phyloP scores from a whole-genome alignment of 805 yeast species.

The Yarrowia sp. region DNA sequence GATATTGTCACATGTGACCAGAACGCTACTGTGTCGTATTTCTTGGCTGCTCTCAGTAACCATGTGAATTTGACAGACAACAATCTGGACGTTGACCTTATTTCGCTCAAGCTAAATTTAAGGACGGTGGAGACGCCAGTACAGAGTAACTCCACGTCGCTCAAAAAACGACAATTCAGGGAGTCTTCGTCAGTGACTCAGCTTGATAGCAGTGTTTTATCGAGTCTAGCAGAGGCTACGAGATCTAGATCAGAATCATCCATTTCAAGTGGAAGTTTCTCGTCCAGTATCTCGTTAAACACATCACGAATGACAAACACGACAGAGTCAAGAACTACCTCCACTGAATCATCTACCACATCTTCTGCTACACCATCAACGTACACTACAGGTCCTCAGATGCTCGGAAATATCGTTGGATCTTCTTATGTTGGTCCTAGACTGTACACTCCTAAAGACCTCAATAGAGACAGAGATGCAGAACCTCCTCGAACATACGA shows the following conservation, averaged over 20 bases:
- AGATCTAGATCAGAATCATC: not conserved
- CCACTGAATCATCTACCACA: not conserved
- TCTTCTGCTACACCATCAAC: not conserved
- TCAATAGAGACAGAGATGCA: constrained; percentile 24
- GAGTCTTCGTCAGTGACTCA: not conserved
- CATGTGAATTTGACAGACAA: constrained; percentile 48
- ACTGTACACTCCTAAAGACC: constrained; percentile 31
- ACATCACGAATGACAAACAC: not conserved
- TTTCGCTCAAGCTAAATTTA: constrained; percentile 44
- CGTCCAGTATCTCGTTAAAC: not conserved
- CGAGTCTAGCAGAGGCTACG: not conserved
- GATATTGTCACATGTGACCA: constrained; percentile 2
- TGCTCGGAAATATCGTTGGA: constrained; percentile 1
- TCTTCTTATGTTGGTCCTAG: not conserved
- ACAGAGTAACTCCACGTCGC: not conserved
- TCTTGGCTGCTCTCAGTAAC: constrained; percentile 32
- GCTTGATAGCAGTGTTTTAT: not conserved
- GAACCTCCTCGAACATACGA: constrained; percentile 5
- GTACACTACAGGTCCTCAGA: not conserved
- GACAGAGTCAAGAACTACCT: not conserved
- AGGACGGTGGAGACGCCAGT: not conserved
- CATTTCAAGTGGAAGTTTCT: not conserved
- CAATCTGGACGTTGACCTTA: constrained; percentile 45
- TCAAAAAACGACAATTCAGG: not conserved
- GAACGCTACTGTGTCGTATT: constrained; percentile 8